Base-by-base conservation (phyloP, 768 basidiomycete genomes). In the Pisolithus sp. region DNA sequence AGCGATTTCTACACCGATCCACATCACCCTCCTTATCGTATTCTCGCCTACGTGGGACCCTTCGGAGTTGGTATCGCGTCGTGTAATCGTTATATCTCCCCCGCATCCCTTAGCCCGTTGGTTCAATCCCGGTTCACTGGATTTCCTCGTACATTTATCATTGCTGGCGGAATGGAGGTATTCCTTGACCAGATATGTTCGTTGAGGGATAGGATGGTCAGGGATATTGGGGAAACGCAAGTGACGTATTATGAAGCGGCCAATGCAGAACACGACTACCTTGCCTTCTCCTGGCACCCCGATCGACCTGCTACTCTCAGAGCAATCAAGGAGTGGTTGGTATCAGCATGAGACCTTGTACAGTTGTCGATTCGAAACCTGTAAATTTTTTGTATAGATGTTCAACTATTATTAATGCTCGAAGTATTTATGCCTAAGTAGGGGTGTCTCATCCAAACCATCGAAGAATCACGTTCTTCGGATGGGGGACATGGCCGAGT, bases 131-230 rank as follows among this genome's bases (percentile, higher is more conserved):
- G 53, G 21, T 69, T 63, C 50, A 17, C 17, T 36, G 53, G 59
- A n/a, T 67, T 67, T 48, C 63, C 68, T 5, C 54, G 54, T 7
- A 69, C 68, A 23, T 52, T 57, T 15, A 52, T 70, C 10, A 45
- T 63, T 28, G 61, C 52, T 2, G 65, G 68, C 7, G 61, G 61
- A 5, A 63, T 57, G 20, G 68, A 70, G 42, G 52, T 58, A 57
- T 56, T 54, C 10, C 48, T 64, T 17, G 69, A 71, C 47, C 36
- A 45, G 17, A 60, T 67, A 49, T 42, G 51, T n/a, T 62, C 60
- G 0, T 48, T 69, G 36, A 46, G 57, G 18, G 55, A 63, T 20
- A 54, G 62, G 36, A 53, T 72, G 37, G 43, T 40, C 8, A 57
- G 23, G 41, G 71, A 69, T 51, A 57, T 53, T 20, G 67, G 59